A percentile compares a stretch with the other conserved stretches of the same genome.
These are phyloP conservation scores for Dactylellina drechsleri DNA, from an alignment of 2,329 filamentous ascomycete species.

Conservation along the genomic window DNA sequence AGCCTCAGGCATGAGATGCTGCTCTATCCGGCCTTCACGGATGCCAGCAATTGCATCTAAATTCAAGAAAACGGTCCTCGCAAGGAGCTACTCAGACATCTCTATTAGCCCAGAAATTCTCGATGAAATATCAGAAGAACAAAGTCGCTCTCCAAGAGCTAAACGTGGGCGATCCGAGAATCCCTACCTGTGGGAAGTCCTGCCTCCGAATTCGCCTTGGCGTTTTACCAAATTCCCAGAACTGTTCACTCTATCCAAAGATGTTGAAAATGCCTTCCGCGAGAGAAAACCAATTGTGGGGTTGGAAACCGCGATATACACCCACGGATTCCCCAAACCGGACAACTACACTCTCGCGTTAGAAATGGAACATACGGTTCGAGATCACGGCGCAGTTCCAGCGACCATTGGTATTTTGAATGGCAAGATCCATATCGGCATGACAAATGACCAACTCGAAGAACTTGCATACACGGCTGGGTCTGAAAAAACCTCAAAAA, in stretches of 20 bases:
- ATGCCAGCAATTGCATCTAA: neutral
- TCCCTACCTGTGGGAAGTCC: neutral
- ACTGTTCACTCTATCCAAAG: constrained; percentile 73
- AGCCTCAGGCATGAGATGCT: constrained; percentile 26
- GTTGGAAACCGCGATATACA: constrained; percentile 96
- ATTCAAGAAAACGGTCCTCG: too few species aligned
- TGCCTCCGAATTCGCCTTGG: neutral
- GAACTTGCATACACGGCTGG: constrained; percentile 74
- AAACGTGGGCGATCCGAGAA: too few species aligned
- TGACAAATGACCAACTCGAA: constrained; percentile 76
- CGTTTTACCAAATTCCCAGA: neutral
- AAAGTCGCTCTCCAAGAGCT: too few species aligned
- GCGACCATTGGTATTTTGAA: constrained; percentile 90
- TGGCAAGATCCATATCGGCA: constrained; percentile 82
- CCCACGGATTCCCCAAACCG: constrained; percentile 83
- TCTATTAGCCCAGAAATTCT: too few species aligned
- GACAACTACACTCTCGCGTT: constrained; percentile 80
- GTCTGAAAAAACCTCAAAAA: constrained; percentile 77
- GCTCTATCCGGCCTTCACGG: constrained; percentile 6
- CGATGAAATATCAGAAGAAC: too few species aligned
- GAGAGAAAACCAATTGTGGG: constrained; percentile 85
- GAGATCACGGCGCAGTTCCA: constrained; percentile 81
- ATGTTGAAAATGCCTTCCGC: constrained; percentile 80
- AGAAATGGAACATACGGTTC: constrained; percentile 81
- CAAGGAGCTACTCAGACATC: too few species aligned